These are phyloP conservation scores for Chytridium lagenaria DNA, from an alignment of 371 early-diverging fungal genomes.

Conservation along the genomic window DNA sequence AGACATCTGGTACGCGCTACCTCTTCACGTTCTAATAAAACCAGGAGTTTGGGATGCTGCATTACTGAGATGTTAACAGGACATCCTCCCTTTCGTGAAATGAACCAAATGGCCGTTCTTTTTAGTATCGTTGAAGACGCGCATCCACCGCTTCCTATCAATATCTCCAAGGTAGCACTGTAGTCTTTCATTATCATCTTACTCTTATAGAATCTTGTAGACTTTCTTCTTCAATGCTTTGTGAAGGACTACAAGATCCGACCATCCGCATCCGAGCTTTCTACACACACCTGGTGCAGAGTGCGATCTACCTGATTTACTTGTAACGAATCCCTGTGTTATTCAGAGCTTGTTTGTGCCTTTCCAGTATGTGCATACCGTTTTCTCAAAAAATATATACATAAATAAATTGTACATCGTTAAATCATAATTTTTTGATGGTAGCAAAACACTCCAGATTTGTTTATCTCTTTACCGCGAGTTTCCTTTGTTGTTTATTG, in stretches of 20 bases:
- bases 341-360: no score
- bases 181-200: not conserved
- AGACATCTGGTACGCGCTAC: conserved; percentile 77
- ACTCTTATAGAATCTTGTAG: conserved; percentile 58
- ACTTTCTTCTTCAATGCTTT: conserved; percentile 82
- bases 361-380: no score
- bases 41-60: conserved; percentile 79
- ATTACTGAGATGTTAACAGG: conserved; percentile 86
- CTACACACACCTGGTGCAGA: conserved; percentile 19
- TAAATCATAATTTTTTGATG: no score
- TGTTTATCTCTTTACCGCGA: no score
- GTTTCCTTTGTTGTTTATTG: no score
- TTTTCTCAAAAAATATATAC: no score
- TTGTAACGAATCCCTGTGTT: no score
- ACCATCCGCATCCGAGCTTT: conserved; percentile 17
- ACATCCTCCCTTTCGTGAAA: conserved; percentile 82
- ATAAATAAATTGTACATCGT: no score
- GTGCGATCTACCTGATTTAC: no score
- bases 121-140: conserved; percentile 91
- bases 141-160: conserved; percentile 81
- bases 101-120: conserved; percentile 82
- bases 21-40: not conserved
- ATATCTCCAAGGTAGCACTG: conserved; percentile 65
- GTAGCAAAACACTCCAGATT: no score
- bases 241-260: conserved; percentile 62